Percentiles rank a stretch among this genome's conserved stretches.
Evolutionary conservation across 345 rosid genomes (phyloP).

Genomic region (Citrus reticulata): DNA sequence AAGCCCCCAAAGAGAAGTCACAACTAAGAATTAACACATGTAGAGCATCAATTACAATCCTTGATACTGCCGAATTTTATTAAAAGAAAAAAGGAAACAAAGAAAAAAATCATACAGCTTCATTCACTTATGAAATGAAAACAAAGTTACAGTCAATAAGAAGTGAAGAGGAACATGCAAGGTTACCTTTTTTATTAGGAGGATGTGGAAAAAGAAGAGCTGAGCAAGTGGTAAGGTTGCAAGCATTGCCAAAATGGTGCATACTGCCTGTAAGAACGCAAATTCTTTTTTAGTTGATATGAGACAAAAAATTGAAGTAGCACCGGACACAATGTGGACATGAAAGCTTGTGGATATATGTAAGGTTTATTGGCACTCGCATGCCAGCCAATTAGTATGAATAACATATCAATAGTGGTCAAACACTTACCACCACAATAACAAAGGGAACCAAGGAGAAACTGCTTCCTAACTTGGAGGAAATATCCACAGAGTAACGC

Average conservation of each 20-base stretch:
- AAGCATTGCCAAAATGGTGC: constrained; percentile 90
- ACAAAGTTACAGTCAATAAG: not conserved
- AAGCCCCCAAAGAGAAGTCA: not conserved
- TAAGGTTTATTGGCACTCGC: not conserved
- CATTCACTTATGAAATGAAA: not conserved
- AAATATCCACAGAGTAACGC: constrained; percentile 57
- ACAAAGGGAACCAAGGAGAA: constrained; percentile 86
- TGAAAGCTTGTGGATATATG: not conserved
- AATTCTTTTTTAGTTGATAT: constrained; percentile 4
- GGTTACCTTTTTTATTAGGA: constrained; percentile 83
- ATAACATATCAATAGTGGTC: not conserved
- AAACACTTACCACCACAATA: constrained; percentile 81
- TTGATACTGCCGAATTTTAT: not conserved
- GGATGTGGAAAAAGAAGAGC: constrained; percentile 95
- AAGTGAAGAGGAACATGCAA: not conserved
- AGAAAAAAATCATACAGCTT: not conserved
- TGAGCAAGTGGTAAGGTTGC: constrained; percentile 95
- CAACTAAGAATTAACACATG: not conserved
- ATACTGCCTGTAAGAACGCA: constrained; percentile 51
- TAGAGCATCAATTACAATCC: not conserved
- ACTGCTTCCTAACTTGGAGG: constrained; percentile 94
- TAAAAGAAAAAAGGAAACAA: no score
- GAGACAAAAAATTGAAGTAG: not conserved
- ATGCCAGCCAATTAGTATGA: not conserved
- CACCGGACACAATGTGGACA: not conserved